Base-by-base conservation (phyloP, 225 moss, liverwort and hornwort genomes). In the Asterella californica region DNA sequence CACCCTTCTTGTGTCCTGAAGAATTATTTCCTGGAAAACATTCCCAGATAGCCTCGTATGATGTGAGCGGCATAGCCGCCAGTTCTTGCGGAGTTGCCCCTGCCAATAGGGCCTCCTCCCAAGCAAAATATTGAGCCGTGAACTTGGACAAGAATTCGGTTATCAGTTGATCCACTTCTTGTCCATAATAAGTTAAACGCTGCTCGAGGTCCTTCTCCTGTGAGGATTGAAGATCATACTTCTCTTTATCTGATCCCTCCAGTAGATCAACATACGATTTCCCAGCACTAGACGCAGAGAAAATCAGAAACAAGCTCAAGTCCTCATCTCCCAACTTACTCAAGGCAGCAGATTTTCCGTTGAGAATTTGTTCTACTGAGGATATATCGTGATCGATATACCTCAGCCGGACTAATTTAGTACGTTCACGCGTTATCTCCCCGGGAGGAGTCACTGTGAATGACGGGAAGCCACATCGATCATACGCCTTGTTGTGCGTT, bases 281-380 rank as follows among this genome's bases (percentile, higher is more conserved):
- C 17, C 52, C 52, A 14, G 12, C 52, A 4, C 52, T 52, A 10
- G 36, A 71, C 6, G 42, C 71, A 24, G 71, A 71, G 21, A 10
- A 71, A 21, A 21, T 57, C 21, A 76, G 38, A 33, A 76, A 76
- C 33, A 55, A 34, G 19, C 76, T 9, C 76, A 76, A 25, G 22
- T 76, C 76, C 2, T 76, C 76, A 59, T 36, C 76, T 36, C 29
- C 22, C 33, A 76, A 22, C 22, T 34, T 34, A 25, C 32, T 11
- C 27, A 18, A 6, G 29, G 5, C 15, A 1, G 59, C 32, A 8
- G 32, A 29, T 52, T 18, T 24, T 52, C 53, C 50, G 0, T 33
- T 29, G 33, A 74, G n/a, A 14, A 74, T 27, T 2, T 53, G 17
- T 52, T 6, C 8, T 10, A n/a, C 18, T 4, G 49, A 14, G 25